Conservation (phyloP, 2,329 filamentous ascomycete species). For the Cladosporium sp. region DNA sequence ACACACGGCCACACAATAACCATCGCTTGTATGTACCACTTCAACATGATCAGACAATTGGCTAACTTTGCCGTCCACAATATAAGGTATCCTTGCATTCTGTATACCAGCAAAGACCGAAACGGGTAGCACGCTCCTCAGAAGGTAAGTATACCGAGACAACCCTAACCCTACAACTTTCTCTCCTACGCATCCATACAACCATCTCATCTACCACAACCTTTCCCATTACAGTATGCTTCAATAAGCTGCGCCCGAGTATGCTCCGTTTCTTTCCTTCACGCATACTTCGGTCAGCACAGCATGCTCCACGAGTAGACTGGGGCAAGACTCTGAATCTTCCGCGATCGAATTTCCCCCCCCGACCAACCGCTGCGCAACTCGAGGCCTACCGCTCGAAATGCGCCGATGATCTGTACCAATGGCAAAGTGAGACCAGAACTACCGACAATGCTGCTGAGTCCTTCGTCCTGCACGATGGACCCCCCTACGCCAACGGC, state of each 20-base stretch:
- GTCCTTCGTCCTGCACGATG: slow-evolving; percentile 84
- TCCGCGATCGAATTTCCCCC: slow-evolving; percentile 46
- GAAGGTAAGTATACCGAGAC: no score
- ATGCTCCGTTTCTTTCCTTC: slow-evolving; percentile 21
- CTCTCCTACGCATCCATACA: background rate
- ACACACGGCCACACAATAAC: no score
- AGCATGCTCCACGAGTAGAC: slow-evolving; percentile 12
- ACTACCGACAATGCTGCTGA: slow-evolving; percentile 41
- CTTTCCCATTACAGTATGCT: background rate
- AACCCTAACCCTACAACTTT: background rate
- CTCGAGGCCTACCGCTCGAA: slow-evolving; percentile 60
- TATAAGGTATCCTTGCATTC: no score
- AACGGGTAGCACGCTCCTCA: no score
- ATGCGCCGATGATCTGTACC: slow-evolving; percentile 84
- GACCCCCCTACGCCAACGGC: slow-evolving; percentile 94
- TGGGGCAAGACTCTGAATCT: slow-evolving; percentile 41
- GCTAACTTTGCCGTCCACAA: no score
- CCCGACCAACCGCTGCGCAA: slow-evolving; percentile 37
- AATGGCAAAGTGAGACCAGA: slow-evolving; percentile 62
- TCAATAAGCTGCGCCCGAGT: slow-evolving; percentile 2
- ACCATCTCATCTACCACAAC: background rate
- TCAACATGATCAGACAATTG: no score
- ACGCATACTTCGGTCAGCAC: slow-evolving; percentile 19
- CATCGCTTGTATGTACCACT: no score
- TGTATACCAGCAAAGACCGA: no score